phyloP scores from a whole-genome alignment of 805 yeast genomes.

The Wickerhamia fluorescens region DNA sequence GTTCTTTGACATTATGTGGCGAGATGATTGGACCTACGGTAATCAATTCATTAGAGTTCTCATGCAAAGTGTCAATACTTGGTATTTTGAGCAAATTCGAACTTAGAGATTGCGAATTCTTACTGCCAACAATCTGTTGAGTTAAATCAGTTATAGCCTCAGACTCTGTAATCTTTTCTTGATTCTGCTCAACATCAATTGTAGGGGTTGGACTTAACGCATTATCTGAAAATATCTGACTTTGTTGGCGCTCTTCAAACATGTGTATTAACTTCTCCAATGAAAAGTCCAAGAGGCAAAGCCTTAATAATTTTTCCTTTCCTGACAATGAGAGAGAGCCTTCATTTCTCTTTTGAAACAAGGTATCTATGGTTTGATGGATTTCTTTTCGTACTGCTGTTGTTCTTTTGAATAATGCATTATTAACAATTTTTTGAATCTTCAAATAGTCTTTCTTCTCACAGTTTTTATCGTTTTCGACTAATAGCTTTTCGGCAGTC shows the following conservation, averaged over 20 bases:
- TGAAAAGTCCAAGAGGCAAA: conserved; percentile 49
- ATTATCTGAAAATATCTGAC: conserved; percentile 8
- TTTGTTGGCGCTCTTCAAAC: conserved; percentile 36
- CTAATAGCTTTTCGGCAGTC: conserved; percentile 61
- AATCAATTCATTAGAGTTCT: conserved; percentile 34
- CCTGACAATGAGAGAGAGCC: conserved; percentile 47
- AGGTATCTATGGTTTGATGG: conserved; percentile 44
- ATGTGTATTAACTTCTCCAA: conserved; percentile 46
- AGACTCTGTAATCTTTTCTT: neutral
- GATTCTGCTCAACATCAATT: neutral
- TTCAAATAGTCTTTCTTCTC: conserved; percentile 29
- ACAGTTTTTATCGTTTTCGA: conserved; percentile 11
- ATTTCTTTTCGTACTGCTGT: conserved; percentile 43
- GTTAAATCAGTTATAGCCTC: no score
- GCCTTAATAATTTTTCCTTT: conserved; percentile 46
- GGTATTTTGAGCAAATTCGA: neutral
- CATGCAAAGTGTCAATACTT: conserved; percentile 34
- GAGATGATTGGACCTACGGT: conserved; percentile 49
- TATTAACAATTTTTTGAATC: conserved; percentile 38
- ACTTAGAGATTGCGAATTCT: no score
- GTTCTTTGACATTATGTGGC: conserved; percentile 20
- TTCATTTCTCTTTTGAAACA: conserved; percentile 39
- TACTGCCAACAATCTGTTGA: no score
- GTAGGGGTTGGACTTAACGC: neutral
- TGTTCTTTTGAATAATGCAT: conserved; percentile 47